A percentile compares a stretch with the other conserved stretches of the same genome.
phyloP scores from a whole-genome alignment of 768 basidiomycete genomes.

The Mycena leptocephala region DNA sequence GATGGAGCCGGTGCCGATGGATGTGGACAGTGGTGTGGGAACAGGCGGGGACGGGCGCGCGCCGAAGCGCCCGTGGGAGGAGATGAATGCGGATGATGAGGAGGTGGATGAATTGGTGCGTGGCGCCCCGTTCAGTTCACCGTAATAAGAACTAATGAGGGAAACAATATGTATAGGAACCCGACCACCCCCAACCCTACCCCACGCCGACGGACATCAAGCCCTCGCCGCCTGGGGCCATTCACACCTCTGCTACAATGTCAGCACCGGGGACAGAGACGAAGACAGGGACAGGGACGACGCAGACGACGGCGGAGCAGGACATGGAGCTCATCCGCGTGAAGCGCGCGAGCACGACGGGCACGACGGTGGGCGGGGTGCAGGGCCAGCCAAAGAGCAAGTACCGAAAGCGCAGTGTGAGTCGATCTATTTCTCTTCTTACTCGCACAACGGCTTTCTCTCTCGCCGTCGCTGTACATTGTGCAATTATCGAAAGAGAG shows the following conservation, averaged over 20 bases:
- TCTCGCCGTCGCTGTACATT: slow-evolving; percentile 6
- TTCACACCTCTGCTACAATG: no score
- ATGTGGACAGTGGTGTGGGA: slow-evolving; percentile 38
- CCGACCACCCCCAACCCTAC: slow-evolving; percentile 31
- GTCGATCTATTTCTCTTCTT: slow-evolving; percentile 46
- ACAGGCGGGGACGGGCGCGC: slow-evolving; percentile 69
- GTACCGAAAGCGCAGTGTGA: slow-evolving; percentile 89
- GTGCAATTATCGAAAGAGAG: no score
- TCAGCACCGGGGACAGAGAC: not conserved
- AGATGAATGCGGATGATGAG: slow-evolving; percentile 52
- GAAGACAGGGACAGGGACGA: not conserved
- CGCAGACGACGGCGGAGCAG: slow-evolving; percentile 80
- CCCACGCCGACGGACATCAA: slow-evolving; percentile 34
- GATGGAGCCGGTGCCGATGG: slow-evolving; percentile 50
- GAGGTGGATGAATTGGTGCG: slow-evolving; percentile 45
- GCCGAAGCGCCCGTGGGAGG: slow-evolving; percentile 87
- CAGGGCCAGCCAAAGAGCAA: slow-evolving; percentile 80
- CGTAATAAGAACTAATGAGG: no score
- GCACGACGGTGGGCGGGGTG: slow-evolving; percentile 62
- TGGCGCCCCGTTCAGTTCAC: no score
- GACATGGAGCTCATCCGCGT: slow-evolving; percentile 91
- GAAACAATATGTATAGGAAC: not conserved
- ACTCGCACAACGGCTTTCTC: not conserved
- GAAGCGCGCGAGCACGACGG: slow-evolving; percentile 83
- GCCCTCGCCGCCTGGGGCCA: slow-evolving; percentile 18